Evolutionary conservation across 306 rosid genomes (phyloP).

Genomic region (Quercus agrifolia): DNA sequence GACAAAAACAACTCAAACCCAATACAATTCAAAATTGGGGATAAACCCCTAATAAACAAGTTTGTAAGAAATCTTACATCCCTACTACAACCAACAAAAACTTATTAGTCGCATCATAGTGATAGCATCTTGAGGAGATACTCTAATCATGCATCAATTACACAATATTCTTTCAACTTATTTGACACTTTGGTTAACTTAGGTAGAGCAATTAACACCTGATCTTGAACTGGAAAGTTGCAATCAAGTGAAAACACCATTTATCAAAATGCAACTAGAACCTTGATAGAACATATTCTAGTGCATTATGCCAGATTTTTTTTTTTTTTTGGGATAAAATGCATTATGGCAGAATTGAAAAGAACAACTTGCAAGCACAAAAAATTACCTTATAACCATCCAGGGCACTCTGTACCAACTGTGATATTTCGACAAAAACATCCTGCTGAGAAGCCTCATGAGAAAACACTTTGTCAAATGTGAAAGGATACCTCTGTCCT

Average conservation of each 20-base stretch:
- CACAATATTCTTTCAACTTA: not conserved
- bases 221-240: not conserved
- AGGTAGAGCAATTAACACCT: not conserved
- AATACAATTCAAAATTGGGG: not conserved
- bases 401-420: constrained; percentile 94
- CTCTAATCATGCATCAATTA: not conserved
- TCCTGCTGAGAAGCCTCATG: constrained; percentile 83
- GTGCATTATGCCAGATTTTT: not conserved
- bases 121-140: not conserved
- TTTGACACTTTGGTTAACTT: not conserved
- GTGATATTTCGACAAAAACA: constrained; percentile 86
- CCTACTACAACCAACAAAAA: not conserved
- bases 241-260: not conserved
- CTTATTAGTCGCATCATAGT: no score
- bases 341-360: not conserved
- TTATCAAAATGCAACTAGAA: not conserved
- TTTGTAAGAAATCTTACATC: not conserved
- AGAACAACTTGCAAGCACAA: not conserved
- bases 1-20: not conserved
- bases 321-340: no score
- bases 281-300: not conserved
- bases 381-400: constrained; percentile 91
- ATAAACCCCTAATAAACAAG: not conserved
- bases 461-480: constrained; percentile 89
- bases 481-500: constrained; percentile 82